phyloP scores from a whole-genome alignment of 2,329 filamentous ascomycete species.

The Bertia moriformis region DNA sequence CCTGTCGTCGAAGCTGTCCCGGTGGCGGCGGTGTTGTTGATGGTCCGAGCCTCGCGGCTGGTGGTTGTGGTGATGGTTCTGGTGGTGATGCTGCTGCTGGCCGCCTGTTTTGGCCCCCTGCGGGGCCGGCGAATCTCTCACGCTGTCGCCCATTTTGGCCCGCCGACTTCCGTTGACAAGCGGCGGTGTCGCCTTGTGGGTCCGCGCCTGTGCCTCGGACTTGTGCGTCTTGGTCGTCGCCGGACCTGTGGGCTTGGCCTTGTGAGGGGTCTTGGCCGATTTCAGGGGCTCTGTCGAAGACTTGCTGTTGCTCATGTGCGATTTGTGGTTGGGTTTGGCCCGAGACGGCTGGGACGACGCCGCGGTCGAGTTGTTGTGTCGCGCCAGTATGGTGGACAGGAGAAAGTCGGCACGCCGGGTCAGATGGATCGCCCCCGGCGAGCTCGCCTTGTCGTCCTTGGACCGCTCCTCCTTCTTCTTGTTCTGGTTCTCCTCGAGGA shows the following conservation, averaged over 20 bases:
- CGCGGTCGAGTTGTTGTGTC: not conserved
- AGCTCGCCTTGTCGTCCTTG: constrained; percentile 8
- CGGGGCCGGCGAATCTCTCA: constrained; percentile 14
- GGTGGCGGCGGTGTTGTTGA: constrained; percentile 13
- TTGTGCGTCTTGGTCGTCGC: constrained; percentile 15
- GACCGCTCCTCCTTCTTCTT: constrained; percentile 88
- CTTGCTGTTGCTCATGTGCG: too few species aligned
- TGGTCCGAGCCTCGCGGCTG: too few species aligned
- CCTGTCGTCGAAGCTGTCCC: constrained; percentile 3
- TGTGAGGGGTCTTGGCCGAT: constrained; percentile 6
- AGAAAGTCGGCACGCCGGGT: constrained; percentile 3
- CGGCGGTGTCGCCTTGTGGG: too few species aligned
- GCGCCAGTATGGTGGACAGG: not conserved
- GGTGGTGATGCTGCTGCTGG: constrained; percentile 7
- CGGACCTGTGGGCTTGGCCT: constrained; percentile 21
- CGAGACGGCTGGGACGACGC: too few species aligned
- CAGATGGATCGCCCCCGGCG: constrained; percentile 13
- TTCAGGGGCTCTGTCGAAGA: not conserved
- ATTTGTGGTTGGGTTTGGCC: too few species aligned
- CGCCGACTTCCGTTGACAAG: too few species aligned
- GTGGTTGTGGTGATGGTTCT: too few species aligned
- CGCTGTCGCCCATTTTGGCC: constrained; percentile 7
- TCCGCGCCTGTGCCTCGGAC: too few species aligned
- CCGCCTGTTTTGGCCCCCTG: constrained; percentile 11
- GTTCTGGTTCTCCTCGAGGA: constrained; percentile 92